Conservation (phyloP, 1,139 yeast genomes). For the Lodderomyces pseudojiufengensis region DNA sequence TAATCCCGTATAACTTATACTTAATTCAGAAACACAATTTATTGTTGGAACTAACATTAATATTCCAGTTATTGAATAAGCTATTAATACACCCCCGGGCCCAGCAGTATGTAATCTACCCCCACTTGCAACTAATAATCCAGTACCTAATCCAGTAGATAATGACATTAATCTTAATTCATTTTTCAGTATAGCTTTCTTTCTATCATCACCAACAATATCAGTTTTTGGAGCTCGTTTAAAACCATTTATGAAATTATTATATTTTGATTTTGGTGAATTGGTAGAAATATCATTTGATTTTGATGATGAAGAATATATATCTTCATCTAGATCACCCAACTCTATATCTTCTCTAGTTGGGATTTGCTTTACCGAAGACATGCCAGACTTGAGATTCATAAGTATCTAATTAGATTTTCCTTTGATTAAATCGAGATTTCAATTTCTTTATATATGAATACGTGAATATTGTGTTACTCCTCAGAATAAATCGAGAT, state of each 20-base stretch:
- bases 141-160: conserved; percentile 44
- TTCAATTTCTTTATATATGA: too few species aligned
- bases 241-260: conserved; percentile 7
- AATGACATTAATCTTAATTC: conserved; percentile 42
- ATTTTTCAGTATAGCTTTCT: conserved; percentile 19
- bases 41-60: conserved; percentile 31
- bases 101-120: conserved; percentile 32
- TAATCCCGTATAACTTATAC: conserved; percentile 34
- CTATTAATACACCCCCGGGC: conserved; percentile 34
- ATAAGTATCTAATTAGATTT: too few species aligned
- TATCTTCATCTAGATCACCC: too few species aligned
- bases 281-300: neutral
- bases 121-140: conserved; percentile 39
- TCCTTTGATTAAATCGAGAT: too few species aligned
- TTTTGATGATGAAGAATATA: neutral
- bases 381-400: too few species aligned
- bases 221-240: conserved; percentile 10
- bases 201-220: conserved; percentile 3
- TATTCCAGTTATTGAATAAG: conserved; percentile 30
- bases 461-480: too few species aligned
- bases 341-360: too few species aligned
- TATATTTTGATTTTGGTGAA: neutral
- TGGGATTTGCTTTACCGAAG: too few species aligned
- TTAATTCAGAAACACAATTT: conserved; percentile 33
- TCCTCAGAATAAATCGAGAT: too few species aligned